Conservation (phyloP, 495 filamentous ascomycete species). For the Penicillium bovifimosum region DNA sequence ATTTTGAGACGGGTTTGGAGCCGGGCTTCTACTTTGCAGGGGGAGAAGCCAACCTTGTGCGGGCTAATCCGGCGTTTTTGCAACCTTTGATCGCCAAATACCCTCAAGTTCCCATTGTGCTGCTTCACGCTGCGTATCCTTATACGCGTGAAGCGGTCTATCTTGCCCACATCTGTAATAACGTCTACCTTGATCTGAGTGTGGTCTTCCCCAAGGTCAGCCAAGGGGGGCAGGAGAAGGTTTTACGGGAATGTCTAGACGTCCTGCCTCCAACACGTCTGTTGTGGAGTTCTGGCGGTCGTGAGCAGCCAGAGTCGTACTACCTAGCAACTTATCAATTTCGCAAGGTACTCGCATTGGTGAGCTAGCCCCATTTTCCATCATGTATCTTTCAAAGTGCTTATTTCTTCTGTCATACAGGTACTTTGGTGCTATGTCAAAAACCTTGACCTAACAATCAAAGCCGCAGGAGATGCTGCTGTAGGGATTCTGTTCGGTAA, state of each 20-base stretch:
- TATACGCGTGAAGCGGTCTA: slow-evolving; percentile 81
- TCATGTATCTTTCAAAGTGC: background rate
- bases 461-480: slow-evolving; percentile 55
- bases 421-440: slow-evolving; percentile 59
- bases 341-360: slow-evolving; percentile 64
- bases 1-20: slow-evolving; percentile 83
- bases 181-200: slow-evolving; percentile 82
- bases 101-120: slow-evolving; percentile 64
- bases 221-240: slow-evolving; percentile 68
- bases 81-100: slow-evolving; percentile 68
- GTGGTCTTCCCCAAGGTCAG: slow-evolving; percentile 83
- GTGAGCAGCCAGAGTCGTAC: slow-evolving; percentile 80
- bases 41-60: slow-evolving; percentile 64
- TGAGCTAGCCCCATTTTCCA: slow-evolving; percentile 16
- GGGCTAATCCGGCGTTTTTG: slow-evolving; percentile 70
- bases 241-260: slow-evolving; percentile 71
- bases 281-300: slow-evolving; percentile 80
- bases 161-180: slow-evolving; percentile 70
- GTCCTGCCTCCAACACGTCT: slow-evolving; percentile 71
- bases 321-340: slow-evolving; percentile 74
- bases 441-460: slow-evolving; percentile 48
- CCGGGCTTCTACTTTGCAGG: too few relatives aligned
- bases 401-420: slow-evolving; percentile 22
- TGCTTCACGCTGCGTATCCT: slow-evolving; percentile 81
- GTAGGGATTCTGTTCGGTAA: slow-evolving; percentile 64